Evolutionary conservation across 768 basidiomycete species (phyloP).

Genomic region (Phaffia tasmanica): DNA sequence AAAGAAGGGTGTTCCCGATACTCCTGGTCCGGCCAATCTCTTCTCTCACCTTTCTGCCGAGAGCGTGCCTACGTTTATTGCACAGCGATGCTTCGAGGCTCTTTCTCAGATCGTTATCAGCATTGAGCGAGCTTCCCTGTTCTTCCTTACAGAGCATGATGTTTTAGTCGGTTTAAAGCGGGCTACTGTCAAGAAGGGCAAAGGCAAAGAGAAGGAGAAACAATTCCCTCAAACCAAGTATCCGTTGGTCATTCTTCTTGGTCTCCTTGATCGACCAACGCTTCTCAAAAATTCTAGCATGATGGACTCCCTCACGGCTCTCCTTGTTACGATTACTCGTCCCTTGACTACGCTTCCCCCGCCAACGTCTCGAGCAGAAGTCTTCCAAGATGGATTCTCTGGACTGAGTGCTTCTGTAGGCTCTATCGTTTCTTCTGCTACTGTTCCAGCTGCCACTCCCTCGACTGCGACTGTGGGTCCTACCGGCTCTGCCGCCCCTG

Average conservation of each 20-base stretch:
- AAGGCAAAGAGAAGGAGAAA: constrained; percentile 87
- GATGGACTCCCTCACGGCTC: constrained; percentile 80
- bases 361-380: constrained; percentile 19
- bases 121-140: constrained; percentile 73
- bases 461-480: background rate
- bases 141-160: constrained; percentile 95
- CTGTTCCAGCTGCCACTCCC: background rate
- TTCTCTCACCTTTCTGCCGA: constrained; percentile 48
- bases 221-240: constrained; percentile 63
- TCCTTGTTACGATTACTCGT: constrained; percentile 78
- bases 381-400: constrained; percentile 20
- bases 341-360: constrained; percentile 54
- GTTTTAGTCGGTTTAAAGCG: constrained; percentile 58
- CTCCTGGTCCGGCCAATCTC: constrained; percentile 41
- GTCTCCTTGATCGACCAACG: constrained; percentile 73
- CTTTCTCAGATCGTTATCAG: constrained; percentile 73
- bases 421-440: constrained; percentile 4
- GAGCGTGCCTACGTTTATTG: constrained; percentile 79
- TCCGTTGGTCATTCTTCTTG: constrained; percentile 78
- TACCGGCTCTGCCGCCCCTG: background rate
- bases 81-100: constrained; percentile 86
- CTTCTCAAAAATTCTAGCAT: constrained; percentile 77
- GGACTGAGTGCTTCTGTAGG: constrained; percentile 4
- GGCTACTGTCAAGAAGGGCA: constrained; percentile 53
- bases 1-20: constrained; percentile 35